Percentiles rank a stretch among this genome's conserved stretches.
Conservation (phyloP, 805 yeast genomes). For the Ogataea paradorogensis region DNA sequence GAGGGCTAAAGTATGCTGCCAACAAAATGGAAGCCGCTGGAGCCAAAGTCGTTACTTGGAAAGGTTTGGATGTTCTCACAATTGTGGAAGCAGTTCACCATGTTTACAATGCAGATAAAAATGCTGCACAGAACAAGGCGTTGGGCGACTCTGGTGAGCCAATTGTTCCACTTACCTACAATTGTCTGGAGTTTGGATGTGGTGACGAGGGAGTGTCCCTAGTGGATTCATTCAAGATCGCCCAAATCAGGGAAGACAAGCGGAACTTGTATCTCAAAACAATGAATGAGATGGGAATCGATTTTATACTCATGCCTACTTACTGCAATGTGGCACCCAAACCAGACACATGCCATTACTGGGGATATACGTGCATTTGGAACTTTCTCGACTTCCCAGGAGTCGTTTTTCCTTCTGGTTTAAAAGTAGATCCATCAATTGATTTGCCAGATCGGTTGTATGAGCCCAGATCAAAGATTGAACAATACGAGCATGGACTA, state of each 20-base stretch:
- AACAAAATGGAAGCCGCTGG: slow-evolving; percentile 54
- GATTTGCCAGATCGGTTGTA: slow-evolving; percentile 20
- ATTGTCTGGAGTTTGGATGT: slow-evolving; percentile 50
- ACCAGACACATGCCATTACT: slow-evolving; percentile 56
- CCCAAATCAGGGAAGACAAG: slow-evolving; percentile 48
- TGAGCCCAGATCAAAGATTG: slow-evolving; percentile 25
- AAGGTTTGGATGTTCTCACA: slow-evolving; percentile 50
- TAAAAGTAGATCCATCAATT: slow-evolving; percentile 40
- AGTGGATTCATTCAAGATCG: slow-evolving; percentile 46
- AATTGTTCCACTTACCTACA: slow-evolving; percentile 49
- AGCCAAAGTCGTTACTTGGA: slow-evolving; percentile 49
- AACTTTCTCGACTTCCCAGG: slow-evolving; percentile 66
- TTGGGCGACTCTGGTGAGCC: slow-evolving; percentile 67
- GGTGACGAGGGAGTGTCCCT: slow-evolving; percentile 47
- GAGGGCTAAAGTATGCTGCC: slow-evolving; percentile 46
- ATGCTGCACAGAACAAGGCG: slow-evolving; percentile 43
- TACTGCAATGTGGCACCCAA: slow-evolving; percentile 65
- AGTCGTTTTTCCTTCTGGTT: slow-evolving; percentile 56
- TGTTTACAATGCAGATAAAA: slow-evolving; percentile 63
- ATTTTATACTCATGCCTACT: slow-evolving; percentile 60
- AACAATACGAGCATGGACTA: slow-evolving; percentile 31
- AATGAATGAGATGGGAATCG: slow-evolving; percentile 50
- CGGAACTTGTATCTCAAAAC: slow-evolving; percentile 48
- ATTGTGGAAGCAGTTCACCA: slow-evolving; percentile 52
- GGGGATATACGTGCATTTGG: slow-evolving; percentile 74